Evolutionary conservation across 345 rosid genomes (phyloP), one percentile per base, ranked within the genome.

Genomic region (Corymbia maculata): DNA sequence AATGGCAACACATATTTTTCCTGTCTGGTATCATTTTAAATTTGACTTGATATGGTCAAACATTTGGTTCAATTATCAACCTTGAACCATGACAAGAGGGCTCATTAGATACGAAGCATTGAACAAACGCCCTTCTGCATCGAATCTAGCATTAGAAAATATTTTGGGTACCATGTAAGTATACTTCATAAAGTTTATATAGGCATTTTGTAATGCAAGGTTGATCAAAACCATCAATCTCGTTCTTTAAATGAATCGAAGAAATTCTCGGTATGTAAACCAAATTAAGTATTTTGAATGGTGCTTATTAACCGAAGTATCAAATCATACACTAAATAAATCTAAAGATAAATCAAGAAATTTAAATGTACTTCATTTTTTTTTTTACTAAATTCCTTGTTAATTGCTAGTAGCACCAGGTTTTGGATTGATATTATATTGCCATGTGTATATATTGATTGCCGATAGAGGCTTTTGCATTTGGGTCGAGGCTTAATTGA

Each of bases 61-160:
- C 15, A 64, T 64, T 64, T 64, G 75, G 6, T 64, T 64, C 17
- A 36, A n/a, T n/a, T 64, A n/a, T 1, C 5, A n/a, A 3, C 1
- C 12, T 14, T 13, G 30, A 6, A 4, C 17, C 4, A 4, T 64
- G 36, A 64, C n/a, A 64, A 64, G 36, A 64, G 6, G 19, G 30
- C 32, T 64, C 36, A 13, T 64, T 64, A n/a, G 0, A 64, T 3
- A 6, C 36, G 0, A 64, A 13, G 75, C 17, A 3, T 28, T 64
- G 75, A 13, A n/a, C 0, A 28, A 0, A 26, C 0, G 0, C 1
- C 68, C 32, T 26, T 59, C 4, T 59, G 0, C 68, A 59, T 3
- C 1, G 2, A 0, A 59, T 59, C 30, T 26, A 59, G 68, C 30
- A 26, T 59, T 59, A 10, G 68, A 59, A 26, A 0, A 59, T 59